Evolutionary conservation across 805 yeast species (phyloP).

Genomic region (Yamadazyma phyllophila): DNA sequence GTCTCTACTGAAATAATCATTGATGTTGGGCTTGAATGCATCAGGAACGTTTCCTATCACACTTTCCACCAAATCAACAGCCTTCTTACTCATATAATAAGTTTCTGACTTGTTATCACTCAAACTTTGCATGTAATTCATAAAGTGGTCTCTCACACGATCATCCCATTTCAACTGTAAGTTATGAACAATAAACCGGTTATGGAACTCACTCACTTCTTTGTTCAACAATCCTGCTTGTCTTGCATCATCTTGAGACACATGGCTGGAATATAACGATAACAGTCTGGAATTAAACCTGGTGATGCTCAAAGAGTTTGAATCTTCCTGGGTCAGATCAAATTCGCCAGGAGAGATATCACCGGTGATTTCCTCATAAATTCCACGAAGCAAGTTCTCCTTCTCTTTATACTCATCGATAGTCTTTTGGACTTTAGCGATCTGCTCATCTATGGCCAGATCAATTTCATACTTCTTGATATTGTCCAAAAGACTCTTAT

Average conservation of each 20-base stretch:
- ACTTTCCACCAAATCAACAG: slow-evolving; percentile 48
- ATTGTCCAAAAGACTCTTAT: slow-evolving; percentile 18
- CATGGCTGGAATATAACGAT: slow-evolving; percentile 31
- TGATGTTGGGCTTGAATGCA: slow-evolving; percentile 16
- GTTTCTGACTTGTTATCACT: slow-evolving; percentile 42
- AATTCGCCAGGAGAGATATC: slow-evolving; percentile 7
- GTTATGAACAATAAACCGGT: slow-evolving; percentile 71
- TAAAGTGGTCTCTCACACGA: slow-evolving; percentile 57
- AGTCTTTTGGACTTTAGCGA: slow-evolving; percentile 7
- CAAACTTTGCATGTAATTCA: slow-evolving; percentile 51
- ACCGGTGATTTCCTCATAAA: slow-evolving; percentile 23
- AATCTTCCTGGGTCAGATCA: neutral
- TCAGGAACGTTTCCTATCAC: slow-evolving; percentile 22
- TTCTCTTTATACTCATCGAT: slow-evolving; percentile 18
- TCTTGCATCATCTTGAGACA: slow-evolving; percentile 23
- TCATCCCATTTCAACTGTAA: slow-evolving; percentile 80
- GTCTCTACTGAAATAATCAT: slow-evolving; percentile 16
- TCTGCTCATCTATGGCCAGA: slow-evolving; percentile 17
- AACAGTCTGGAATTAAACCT: slow-evolving; percentile 17
- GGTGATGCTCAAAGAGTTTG: slow-evolving; percentile 7
- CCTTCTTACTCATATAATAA: slow-evolving; percentile 48
- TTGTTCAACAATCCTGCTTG: slow-evolving; percentile 21
- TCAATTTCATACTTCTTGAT: slow-evolving; percentile 3
- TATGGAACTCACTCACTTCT: slow-evolving; percentile 46
- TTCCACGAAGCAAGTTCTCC: slow-evolving; percentile 22